Percentiles rank a stretch among this genome's conserved stretches.
These are phyloP conservation scores for Cyclotella sp. DNA, from an alignment of 108 stramenopile species.

Conservation along the genomic window DNA sequence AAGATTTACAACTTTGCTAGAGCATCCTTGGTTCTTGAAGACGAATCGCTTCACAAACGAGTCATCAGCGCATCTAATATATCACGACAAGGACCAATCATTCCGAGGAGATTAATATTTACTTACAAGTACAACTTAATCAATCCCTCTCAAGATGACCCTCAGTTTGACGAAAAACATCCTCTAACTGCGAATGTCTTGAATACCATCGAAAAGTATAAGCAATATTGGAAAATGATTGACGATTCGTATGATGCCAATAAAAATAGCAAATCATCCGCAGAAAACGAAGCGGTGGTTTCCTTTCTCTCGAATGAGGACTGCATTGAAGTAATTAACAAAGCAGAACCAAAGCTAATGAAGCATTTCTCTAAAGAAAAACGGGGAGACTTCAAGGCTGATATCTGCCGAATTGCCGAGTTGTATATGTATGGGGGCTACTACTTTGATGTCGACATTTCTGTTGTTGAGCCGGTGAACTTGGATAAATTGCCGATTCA, in stretches of 20 bases:
- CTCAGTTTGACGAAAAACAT: conserved; percentile 19
- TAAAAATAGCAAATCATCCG: not conserved
- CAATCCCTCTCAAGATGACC: conserved; percentile 17
- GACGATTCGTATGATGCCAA: conserved; percentile 3
- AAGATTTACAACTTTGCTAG: not conserved
- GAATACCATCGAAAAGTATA: conserved; percentile 24
- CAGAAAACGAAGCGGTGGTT: not conserved
- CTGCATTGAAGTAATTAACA: conserved; percentile 24
- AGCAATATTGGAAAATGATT: conserved; percentile 16
- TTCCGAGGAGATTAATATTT: conserved; percentile 27
- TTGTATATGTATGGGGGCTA: conserved; percentile 47
- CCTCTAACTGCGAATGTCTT: conserved; percentile 26
- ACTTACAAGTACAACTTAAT: conserved; percentile 36
- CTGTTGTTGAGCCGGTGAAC: conserved; percentile 28
- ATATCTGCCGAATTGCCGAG: conserved; percentile 49
- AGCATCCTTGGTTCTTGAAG: not conserved
- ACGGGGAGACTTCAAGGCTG: conserved; percentile 38
- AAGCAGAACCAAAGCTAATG: conserved; percentile 40
- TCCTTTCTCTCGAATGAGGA: conserved; percentile 34
- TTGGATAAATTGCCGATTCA: conserved; percentile 12
- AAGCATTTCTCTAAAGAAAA: conserved; percentile 29
- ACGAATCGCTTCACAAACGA: not conserved
- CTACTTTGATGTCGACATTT: conserved; percentile 53
- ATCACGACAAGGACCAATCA: not conserved
- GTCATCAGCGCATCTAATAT: too few species aligned